Evolutionary conservation across 176 grass and related monocot species (phyloP).

Genomic region (Zoysia japonica): DNA sequence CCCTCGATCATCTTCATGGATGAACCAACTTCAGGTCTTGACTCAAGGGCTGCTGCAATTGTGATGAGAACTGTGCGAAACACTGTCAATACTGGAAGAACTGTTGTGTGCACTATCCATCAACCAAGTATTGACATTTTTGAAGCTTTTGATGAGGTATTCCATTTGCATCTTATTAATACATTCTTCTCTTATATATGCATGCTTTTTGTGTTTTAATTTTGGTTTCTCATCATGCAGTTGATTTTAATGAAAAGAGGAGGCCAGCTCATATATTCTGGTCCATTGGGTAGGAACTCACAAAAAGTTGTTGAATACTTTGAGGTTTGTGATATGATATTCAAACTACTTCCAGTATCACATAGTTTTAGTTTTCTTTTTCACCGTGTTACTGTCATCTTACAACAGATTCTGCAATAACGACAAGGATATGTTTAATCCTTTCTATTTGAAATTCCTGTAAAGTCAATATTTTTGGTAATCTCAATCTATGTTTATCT

Average conservation of each 20-base stretch:
- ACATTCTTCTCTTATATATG: conserved; percentile 5
- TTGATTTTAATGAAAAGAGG: conserved; percentile 81
- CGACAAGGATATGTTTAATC: not conserved
- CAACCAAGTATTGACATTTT: conserved; percentile 93
- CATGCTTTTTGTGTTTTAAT: not conserved
- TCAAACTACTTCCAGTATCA: conserved; percentile 23
- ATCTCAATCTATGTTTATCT: conserved; percentile 9
- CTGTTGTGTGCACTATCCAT: conserved; percentile 80
- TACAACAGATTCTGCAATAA: conserved; percentile 36
- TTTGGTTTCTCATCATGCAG: conserved; percentile 47
- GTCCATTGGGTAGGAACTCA: conserved; percentile 69
- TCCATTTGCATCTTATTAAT: conserved; percentile 6
- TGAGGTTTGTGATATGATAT: conserved; percentile 54
- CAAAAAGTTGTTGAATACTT: conserved; percentile 71
- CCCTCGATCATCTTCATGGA: conserved; percentile 83
- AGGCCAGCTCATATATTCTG: conserved; percentile 78
- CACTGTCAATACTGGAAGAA: conserved; percentile 80
- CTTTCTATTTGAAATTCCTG: conserved; percentile 25
- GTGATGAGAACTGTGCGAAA: conserved; percentile 86
- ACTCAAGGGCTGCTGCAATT: conserved; percentile 81
- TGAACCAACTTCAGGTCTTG: conserved; percentile 83
- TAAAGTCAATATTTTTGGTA: not conserved
- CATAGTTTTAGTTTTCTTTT: conserved; percentile 12
- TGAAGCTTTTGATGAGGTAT: conserved; percentile 86
- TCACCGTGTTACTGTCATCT: conserved; percentile 16